Evolutionary conservation across 2,329 filamentous ascomycete genomes (phyloP).

Genomic region (Colletotrichum agaves): DNA sequence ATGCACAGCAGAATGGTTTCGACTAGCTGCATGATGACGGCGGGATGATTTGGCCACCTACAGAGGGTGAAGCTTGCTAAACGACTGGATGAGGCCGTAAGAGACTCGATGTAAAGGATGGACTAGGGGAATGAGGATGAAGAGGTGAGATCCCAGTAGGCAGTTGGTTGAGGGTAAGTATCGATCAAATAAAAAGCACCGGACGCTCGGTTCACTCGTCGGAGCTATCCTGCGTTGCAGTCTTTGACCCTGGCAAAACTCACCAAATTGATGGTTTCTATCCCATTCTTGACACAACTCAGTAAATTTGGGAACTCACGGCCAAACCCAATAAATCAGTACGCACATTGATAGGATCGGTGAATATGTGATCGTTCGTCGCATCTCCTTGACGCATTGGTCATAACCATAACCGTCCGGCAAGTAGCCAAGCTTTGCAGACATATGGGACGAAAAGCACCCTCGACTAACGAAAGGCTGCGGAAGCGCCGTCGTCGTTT

Average conservation of each 20-base stretch:
- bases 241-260: not conserved
- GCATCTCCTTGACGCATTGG: slow-evolving; percentile 4
- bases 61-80: not conserved
- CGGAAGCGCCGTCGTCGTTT: not conserved
- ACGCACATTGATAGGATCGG: not conserved
- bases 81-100: slow-evolving; percentile 13
- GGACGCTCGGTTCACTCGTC: not conserved
- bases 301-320: not conserved
- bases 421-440: slow-evolving; percentile 10
- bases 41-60: not conserved
- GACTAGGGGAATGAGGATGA: slow-evolving; percentile 12
- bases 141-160: not conserved
- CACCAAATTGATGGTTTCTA: not conserved
- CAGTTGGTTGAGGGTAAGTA: not conserved
- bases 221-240: slow-evolving; percentile 1
- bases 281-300: not conserved
- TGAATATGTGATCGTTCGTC: not conserved
- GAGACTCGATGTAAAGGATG: slow-evolving; percentile 7
- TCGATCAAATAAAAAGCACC: slow-evolving; percentile 22
- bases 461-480: not conserved
- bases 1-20: slow-evolving; percentile 18
- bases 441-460: not conserved
- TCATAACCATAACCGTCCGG: slow-evolving; percentile 23
- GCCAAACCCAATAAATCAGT: not conserved
- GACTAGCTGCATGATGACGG: slow-evolving; percentile 9